phyloP scores from a whole-genome alignment of 768 basidiomycete genomes.

The Boletus insuetus region DNA sequence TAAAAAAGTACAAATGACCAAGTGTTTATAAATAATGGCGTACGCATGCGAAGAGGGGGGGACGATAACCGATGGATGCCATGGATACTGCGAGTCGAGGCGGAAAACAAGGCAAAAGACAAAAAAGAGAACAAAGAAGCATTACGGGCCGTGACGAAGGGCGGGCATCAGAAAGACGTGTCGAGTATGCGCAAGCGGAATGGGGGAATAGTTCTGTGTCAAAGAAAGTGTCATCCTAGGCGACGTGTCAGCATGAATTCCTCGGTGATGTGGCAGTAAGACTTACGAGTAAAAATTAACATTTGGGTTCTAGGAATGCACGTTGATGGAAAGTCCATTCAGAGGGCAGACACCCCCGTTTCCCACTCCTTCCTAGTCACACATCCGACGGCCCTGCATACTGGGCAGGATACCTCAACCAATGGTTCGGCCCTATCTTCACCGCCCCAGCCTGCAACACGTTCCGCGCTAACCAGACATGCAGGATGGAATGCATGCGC shows the following conservation, averaged over 20 bases:
- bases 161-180: constrained; percentile 3
- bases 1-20: constrained; percentile 18
- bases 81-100: constrained; percentile 14
- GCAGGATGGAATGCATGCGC: constrained; percentile 67
- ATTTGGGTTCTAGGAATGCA: neutral
- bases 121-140: neutral
- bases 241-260: neutral
- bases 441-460: constrained; percentile 59
- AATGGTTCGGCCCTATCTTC: constrained; percentile 38
- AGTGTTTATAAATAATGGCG: neutral
- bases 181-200: neutral
- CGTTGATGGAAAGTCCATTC: neutral
- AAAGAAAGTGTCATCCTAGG: neutral
- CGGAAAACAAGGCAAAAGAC: neutral
- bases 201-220: neutral
- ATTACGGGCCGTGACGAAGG: neutral
- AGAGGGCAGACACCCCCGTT: constrained; percentile 37
- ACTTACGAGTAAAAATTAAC: neutral
- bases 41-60: neutral
- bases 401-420: constrained; percentile 73
- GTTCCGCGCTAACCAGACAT: constrained; percentile 69
- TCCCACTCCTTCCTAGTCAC: constrained; percentile 64
- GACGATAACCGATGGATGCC: constrained; percentile 12
- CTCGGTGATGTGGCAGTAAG: neutral
- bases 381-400: constrained; percentile 63